Evolutionary conservation across 139 green algal genomes (phyloP), one percentile per base, ranked within the genome.

Genomic region (Nannochloris sp.): DNA sequence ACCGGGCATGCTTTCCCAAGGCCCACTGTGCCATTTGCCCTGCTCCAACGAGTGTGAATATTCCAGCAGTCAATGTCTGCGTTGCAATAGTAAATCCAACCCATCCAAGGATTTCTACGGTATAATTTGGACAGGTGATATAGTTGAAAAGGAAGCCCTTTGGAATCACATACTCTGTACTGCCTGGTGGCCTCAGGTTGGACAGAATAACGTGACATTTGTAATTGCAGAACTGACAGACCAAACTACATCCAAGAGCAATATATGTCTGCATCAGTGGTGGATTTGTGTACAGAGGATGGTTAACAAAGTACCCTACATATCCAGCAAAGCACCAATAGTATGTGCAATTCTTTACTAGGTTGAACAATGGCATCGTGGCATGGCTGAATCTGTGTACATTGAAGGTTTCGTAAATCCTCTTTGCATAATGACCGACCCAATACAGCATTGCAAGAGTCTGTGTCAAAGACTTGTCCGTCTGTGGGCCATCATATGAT

Each of bases 121-220:
- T 95, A 80, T 99, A 99, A 81, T 99, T 99, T 64, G 93, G 83
- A 78, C 93, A 98, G 24, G 92, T 97, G 56, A 98, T 86, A 71
- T 81, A 88, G 61, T 97, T 75, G 69, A 98, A 98, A 1, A 90
- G 78, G 74, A 93, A 92, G 27, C 90, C 89, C 4, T 65, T 57
- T 1, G 92, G 92, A 62, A 96, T 92, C 50, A 81, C 81, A 81
- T 97, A 97, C 40, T 48, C 67, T 62, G 79, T 85, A n/a, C 82
- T 75, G 8, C 87, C 86, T 18, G 77, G 68, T 8, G 69, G 71
- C 18, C 93, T 78, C 59, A 99, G 80, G 67, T 84, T 88, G 16
- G 75, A 29, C 58, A 96, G 80, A 49, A 95, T 88, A 36, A 94
- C 48, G 79, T 99, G 93, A 71, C 81, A 87, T 29, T 67, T 90